phyloP scores from a whole-genome alignment of 129 eudicot genomes.

The Daucus carota region DH1_v3.0 NC_030388.2:19313501-19314000 shows the following conservation, averaged over 20 bases:
- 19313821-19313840: slow-evolving; percentile 33
- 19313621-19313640: background rate
- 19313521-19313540: background rate
- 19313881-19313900: slow-evolving; percentile 58
- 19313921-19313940: slow-evolving; percentile 49
- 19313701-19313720: slow-evolving; percentile 13
- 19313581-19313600: background rate
- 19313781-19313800: slow-evolving; percentile 50
- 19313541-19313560: background rate
- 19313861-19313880: slow-evolving; percentile 55
- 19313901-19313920: slow-evolving; percentile 57
- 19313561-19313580: background rate
- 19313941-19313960: slow-evolving; percentile 64
- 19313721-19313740: slow-evolving; percentile 47
- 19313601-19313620: background rate
- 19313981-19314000: slow-evolving; percentile 62
- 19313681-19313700: background rate
- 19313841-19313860: slow-evolving; percentile 69
- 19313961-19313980: slow-evolving; percentile 48
- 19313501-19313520: background rate
- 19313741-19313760: slow-evolving; percentile 43
- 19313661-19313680: background rate
- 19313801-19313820: slow-evolving; percentile 18
- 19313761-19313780: slow-evolving; percentile 53
- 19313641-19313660: background rate